Evolutionary conservation across 1,284 basidiomycete species (phyloP).

Genomic region (Malassezia brasiliensis): DNA sequence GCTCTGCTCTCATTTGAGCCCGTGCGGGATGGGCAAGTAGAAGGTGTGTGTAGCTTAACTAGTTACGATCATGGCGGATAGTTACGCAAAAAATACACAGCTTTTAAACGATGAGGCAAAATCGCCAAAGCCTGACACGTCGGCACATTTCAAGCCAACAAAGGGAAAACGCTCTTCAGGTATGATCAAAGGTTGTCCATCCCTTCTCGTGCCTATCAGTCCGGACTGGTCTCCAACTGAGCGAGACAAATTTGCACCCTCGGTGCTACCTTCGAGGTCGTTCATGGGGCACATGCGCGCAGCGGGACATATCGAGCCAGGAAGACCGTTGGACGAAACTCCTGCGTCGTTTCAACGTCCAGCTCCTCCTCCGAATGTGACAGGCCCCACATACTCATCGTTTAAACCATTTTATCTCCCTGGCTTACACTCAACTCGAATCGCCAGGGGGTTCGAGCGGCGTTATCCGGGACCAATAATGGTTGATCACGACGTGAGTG

Average conservation of each 20-base stretch:
- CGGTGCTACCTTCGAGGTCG: neutral
- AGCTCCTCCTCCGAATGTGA: neutral
- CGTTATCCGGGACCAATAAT: neutral
- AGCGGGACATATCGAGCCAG: neutral
- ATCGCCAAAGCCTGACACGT: too few relatives aligned
- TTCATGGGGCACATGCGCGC: neutral
- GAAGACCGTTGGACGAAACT: neutral
- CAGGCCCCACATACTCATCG: neutral
- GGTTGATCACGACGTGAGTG: slow-evolving; percentile 4
- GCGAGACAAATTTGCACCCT: neutral
- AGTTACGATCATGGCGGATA: too few relatives aligned
- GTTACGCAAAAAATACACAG: too few relatives aligned
- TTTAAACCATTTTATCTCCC: neutral
- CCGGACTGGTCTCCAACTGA: neutral
- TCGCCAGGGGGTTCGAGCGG: neutral
- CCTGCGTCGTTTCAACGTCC: neutral
- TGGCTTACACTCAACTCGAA: neutral
- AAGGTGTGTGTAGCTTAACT: too few relatives aligned
- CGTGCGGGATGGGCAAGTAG: too few relatives aligned
- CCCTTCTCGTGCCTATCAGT: neutral
- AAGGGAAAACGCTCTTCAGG: too few relatives aligned
- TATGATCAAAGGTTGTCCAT: neutral
- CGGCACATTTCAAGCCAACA: too few relatives aligned
- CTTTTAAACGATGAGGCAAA: too few relatives aligned
- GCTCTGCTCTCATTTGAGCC: too few relatives aligned